Conservation (phyloP, 495 filamentous ascomycete genomes). For the Beverwykella pulmonaria region DNA sequence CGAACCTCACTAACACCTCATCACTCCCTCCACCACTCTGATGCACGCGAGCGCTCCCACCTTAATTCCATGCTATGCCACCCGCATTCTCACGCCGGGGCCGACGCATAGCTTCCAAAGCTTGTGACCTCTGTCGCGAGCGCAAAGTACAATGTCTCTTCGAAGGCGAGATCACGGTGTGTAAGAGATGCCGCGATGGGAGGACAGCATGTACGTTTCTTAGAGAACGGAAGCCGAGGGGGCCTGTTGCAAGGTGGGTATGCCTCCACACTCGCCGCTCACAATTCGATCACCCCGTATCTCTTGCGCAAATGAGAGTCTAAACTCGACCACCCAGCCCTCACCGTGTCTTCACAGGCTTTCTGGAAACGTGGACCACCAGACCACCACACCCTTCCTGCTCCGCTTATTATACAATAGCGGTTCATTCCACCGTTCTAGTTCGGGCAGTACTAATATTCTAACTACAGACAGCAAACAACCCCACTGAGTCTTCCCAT, state of each 20-base stretch:
- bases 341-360: too few species aligned
- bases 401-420: too few species aligned
- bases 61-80: slow-evolving; percentile 7
- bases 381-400: too few species aligned
- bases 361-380: too few species aligned
- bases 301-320: too few species aligned
- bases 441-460: not conserved
- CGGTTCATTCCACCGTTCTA: not conserved
- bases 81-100: not conserved
- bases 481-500: not conserved
- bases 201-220: slow-evolving; percentile 2
- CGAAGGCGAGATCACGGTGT: not conserved
- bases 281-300: too few species aligned
- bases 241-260: not conserved
- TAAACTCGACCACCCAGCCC: too few species aligned
- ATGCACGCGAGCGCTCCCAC: not conserved
- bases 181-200: not conserved
- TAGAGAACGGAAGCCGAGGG: slow-evolving; percentile 1
- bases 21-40: not conserved
- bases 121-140: slow-evolving; percentile 12
- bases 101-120: slow-evolving; percentile 8
- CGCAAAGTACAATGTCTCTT: slow-evolving; percentile 3
- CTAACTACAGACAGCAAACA: not conserved
- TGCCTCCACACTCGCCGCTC: too few species aligned
- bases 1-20: too few species aligned